Evolutionary conservation across 768 basidiomycete species (phyloP), one percentile per base, ranked within the genome.

Genomic region (Cubamyces lactineus): DNA sequence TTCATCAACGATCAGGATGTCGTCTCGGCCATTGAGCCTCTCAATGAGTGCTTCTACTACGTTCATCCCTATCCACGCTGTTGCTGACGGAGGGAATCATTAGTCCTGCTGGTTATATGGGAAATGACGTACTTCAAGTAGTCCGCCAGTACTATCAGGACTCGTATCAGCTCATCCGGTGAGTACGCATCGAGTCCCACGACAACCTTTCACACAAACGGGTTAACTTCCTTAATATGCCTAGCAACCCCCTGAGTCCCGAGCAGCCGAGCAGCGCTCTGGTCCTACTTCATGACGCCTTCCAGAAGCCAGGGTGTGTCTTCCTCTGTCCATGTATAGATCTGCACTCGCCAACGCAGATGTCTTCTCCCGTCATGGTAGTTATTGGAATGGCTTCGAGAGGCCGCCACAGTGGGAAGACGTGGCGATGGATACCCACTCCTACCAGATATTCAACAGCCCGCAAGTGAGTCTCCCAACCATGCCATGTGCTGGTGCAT

Each of bases 401-500:
- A 74, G 78, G 4, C 50, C 73, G 17, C 82, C 84, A 0, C 59
- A 77, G 34, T 87, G 64, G 59, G 69, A 86, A 42, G 88, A 88
- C 12, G 92, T 92, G 19, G 83, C 87, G 23, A 83, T 94, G 77
- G 91, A 92, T 72, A 91, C 87, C 30, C 90, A 92, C 69, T 84
- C 87, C 54, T 92, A 92, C 69, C 88, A 91, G 68, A 82, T 92
- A 73, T 92, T 92, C 76, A 82, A 80, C n/a, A 82, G 80, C 19
- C 67, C 80, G 41, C 71, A 76, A 17, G 88, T 88, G 66, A 71
- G 84, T 34, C 71, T 34, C 15, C 48, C 50, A 43, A 39, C 54
- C 30, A 8, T 28, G 23, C 11, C 19, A 64, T 51, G 2, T n/a
- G 11, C 1, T 8, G 17, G 26, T 9, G 9, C 11, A n/a, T 6